Evolutionary conservation across 768 basidiomycete species (phyloP), one percentile per base, ranked within the genome.

Genomic region (Pulveroboletus frians): DNA sequence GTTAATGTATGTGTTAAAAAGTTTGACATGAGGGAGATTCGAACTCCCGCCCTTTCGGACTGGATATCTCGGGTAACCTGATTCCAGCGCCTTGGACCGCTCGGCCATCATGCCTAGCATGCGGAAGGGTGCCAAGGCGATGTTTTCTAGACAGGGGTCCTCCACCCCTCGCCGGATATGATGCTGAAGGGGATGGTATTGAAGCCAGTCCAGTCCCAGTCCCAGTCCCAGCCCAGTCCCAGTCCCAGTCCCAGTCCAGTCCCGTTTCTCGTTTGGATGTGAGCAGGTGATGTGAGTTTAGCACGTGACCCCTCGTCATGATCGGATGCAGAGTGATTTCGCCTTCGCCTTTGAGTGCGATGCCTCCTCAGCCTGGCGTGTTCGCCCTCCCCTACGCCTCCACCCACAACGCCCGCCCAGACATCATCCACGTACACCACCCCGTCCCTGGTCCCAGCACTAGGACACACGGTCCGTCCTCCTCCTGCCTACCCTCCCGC

Each of bases 361-460:
- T 84, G 81, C 83, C 83, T 42, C 84, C 84, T 39, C 83, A 85
- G 53, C 81, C 78, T 55, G 84, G 84, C 46, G 70, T 85, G 53
- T 87, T 87, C 59, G 71, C 81, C 3, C 64, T 85, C 14, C 77
- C 82, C 14, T 80, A 80, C 61, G 70, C 75, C 27, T 71, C 78
- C 43, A 71, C 68, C 13, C 74, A 73, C 64, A 72, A 74, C 61
- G 63, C 71, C 36, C 69, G 71, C 43, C 63, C 66, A 35, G 67
- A 69, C 48, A 56, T 65, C 26, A 50, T 69, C n/a, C 66, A 72
- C 48, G 66, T 69, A 34, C 75, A 73, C 53, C 65, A 57, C 30
- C 60, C 69, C 37, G 62, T 70, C 49, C 72, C 74, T 27, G 77
- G 76, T 5, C 73, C 73, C 0, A 71, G 70, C 45, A 66, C 68